Conservation (phyloP, 768 basidiomycete species). For the Porphyrellus cyaneotinctus region DNA sequence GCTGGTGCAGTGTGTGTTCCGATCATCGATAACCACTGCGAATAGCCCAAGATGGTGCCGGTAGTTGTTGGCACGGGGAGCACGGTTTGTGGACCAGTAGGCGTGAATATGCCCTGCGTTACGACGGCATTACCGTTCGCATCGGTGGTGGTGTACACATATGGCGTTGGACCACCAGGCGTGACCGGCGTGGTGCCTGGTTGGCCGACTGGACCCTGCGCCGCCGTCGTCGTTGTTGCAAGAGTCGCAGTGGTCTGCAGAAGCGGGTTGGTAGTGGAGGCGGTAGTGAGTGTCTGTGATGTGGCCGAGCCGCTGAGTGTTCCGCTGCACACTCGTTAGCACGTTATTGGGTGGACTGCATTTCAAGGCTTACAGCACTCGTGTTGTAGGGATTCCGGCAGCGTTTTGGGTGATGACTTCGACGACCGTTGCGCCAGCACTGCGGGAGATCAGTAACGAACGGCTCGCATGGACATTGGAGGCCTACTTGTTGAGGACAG, state of each 20-base stretch:
- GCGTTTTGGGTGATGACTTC: slow-evolving; percentile 42
- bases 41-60: slow-evolving; percentile 27
- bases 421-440: slow-evolving; percentile 50
- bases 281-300: background rate
- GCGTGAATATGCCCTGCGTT: slow-evolving; percentile 27
- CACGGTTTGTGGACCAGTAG: slow-evolving; percentile 28
- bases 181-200: slow-evolving; percentile 38
- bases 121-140: slow-evolving; percentile 27
- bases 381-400: slow-evolving; percentile 39
- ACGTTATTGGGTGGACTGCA: background rate
- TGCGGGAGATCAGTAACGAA: slow-evolving; percentile 22
- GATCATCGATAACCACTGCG: slow-evolving; percentile 28
- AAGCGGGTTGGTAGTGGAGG: slow-evolving; percentile 16
- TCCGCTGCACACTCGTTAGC: slow-evolving; percentile 9
- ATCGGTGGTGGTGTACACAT: slow-evolving; percentile 45
- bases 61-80: slow-evolving; percentile 26
- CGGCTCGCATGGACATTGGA: background rate
- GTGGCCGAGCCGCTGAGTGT: slow-evolving; percentile 13
- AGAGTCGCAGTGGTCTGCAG: slow-evolving; percentile 13
- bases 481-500: slow-evolving; percentile 47
- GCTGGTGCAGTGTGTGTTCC: slow-evolving; percentile 30
- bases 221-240: slow-evolving; percentile 19
- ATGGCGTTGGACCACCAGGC: slow-evolving; percentile 48
- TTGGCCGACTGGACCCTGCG: slow-evolving; percentile 46
- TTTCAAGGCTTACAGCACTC: slow-evolving; percentile 37